A percentile compares a stretch with the other conserved stretches of the same genome.
These are phyloP conservation scores for Stylosanthes scabra DNA, from an alignment of 331 rosid genomes.

Conservation along the genomic window DNA sequence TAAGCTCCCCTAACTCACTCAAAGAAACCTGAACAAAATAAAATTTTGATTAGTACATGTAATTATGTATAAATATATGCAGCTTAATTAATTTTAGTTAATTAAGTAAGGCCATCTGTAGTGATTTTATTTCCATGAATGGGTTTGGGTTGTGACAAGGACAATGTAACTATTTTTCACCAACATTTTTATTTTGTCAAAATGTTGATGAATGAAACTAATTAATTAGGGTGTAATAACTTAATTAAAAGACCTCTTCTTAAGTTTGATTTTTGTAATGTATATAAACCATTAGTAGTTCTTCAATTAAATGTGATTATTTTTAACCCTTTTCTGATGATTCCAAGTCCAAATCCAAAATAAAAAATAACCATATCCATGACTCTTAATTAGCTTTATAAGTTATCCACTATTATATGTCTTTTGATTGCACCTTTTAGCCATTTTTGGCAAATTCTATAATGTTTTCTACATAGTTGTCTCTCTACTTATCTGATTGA, in stretches of 20 bases:
- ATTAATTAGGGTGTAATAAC: conserved; percentile 9
- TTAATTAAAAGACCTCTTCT: neutral
- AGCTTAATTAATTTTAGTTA: conserved; percentile 18
- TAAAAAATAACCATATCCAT: no score
- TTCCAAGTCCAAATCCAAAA: neutral
- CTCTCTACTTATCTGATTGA: no score
- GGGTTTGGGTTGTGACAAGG: conserved; percentile 23
- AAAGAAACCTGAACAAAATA: conserved; percentile 17
- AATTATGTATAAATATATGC: conserved; percentile 11
- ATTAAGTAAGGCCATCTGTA: no score
- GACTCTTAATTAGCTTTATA: no score
- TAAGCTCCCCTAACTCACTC: conserved; percentile 41
- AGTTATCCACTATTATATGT: no score
- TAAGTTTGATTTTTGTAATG: conserved; percentile 27
- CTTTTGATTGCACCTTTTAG: no score
- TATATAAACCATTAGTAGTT: conserved; percentile 3
- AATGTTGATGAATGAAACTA: neutral
- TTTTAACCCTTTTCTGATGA: neutral
- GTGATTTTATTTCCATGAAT: no score
- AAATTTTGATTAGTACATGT: conserved; percentile 29
- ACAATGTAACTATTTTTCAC: conserved; percentile 29
- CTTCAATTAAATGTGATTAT: neutral
- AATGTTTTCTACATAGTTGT: no score
- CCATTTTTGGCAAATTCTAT: no score
- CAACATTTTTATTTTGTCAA: conserved; percentile 25